Base-by-base conservation (phyloP, 2,329 filamentous ascomycete species). In the Botryosphaeria dothidea region DNA sequence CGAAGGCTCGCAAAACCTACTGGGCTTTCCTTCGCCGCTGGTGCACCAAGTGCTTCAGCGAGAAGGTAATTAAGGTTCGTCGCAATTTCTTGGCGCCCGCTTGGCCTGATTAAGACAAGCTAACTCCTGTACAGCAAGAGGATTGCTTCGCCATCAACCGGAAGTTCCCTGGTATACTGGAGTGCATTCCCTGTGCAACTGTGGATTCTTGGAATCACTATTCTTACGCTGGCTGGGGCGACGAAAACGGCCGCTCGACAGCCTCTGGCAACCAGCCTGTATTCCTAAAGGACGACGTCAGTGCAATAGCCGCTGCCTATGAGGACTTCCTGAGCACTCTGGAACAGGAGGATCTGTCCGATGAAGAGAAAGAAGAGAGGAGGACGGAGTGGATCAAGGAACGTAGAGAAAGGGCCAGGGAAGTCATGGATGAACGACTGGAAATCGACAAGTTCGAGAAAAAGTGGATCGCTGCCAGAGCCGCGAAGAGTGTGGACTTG, bases 21-120 rank as follows among this genome's bases (percentile, higher is more conserved):
- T 80, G 78, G 78, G 76, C 76, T 1, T 79, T 79, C 57, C 72
- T 77, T 23, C 74, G 76, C 11, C 75, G 78, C n/a, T 79, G 77
- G 77, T 80, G 78, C 68, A 75, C 76, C 58, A 67, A 68, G 8
- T 80, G 78, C 66, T 69, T 79, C 56, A 71, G 72, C 17, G 67
- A 68, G 9, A 77, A 78, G 60, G 74, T 72, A 5, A 64, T 69
- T 31, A 64, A 65, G 63, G 72, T 70, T 58, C 31, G 67, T 56
- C 41, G 19, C 29, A 52, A 27, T 41, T 51, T 29, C 36, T 21
- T 57, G 29, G 49, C 34, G 8, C 1, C 21, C 15, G 57, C 75
- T 41, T 29, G 21, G 13, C 36, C 21, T 51, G n/a, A 31, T n/a
- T 31, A 21, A 45, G 29, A 15, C 3, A 15, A 21, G 34, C 56